A percentile compares a stretch with the other conserved stretches of the same genome.
These are phyloP conservation scores for Magnusiomyces ingens DNA, from an alignment of 1,139 yeast genomes.

Conservation along the genomic window DNA sequence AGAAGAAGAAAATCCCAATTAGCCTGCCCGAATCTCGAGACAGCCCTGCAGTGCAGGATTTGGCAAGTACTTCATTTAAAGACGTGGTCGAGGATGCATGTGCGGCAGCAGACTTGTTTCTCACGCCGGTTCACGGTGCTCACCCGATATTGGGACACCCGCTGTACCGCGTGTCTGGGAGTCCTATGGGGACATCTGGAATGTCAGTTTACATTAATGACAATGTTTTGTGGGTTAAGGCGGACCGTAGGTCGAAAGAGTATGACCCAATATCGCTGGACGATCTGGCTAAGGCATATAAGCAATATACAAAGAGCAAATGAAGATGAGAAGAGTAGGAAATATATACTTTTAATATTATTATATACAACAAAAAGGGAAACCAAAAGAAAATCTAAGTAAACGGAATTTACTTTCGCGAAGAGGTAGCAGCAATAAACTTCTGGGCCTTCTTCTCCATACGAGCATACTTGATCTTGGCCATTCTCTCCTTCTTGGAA, in stretches of 20 bases:
- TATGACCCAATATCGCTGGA: constrained; percentile 1
- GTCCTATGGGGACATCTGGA: constrained; percentile 31
- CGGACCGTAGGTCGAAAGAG: not conserved
- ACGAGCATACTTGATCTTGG: constrained; percentile 23
- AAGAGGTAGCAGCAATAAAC: constrained; percentile 10
- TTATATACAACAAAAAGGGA: too few species aligned
- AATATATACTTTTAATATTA: not conserved
- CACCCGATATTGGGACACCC: constrained; percentile 34
- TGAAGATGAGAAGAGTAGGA: not conserved
- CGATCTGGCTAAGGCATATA: not conserved
- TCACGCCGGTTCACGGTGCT: constrained; percentile 30
- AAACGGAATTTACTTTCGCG: too few species aligned
- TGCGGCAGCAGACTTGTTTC: constrained; percentile 32
- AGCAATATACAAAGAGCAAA: constrained; percentile 3
- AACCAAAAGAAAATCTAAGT: too few species aligned
- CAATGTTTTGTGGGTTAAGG: constrained; percentile 41
- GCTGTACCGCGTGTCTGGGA: constrained; percentile 33
- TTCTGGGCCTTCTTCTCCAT: constrained; percentile 28
- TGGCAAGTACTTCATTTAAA: constrained; percentile 32
- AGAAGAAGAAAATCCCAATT: not conserved
- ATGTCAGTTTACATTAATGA: constrained; percentile 37
- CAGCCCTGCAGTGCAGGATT: not conserved
- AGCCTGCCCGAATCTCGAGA: not conserved
- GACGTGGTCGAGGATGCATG: constrained; percentile 47
- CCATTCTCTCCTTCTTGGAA: constrained; percentile 28